Percentiles rank a stretch among this genome's conserved stretches.
Conservation (phyloP, 768 basidiomycete genomes). For the Candolleomyces eurysporus region DNA sequence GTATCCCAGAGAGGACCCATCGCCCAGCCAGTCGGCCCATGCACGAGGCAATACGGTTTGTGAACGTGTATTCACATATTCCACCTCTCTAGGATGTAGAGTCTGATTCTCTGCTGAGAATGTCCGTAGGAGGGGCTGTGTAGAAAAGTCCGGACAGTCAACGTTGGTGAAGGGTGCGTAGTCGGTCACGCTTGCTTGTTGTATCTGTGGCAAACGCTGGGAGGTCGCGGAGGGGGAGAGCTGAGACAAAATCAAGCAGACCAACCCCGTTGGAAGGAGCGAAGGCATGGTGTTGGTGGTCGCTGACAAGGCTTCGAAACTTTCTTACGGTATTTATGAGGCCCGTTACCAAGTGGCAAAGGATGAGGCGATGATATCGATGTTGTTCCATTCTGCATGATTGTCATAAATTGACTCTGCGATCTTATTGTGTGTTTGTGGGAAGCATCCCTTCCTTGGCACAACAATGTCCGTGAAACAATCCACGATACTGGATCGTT, state of each 20-base stretch:
- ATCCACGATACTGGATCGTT: no score
- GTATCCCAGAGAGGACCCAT: constrained; percentile 54
- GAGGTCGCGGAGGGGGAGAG: background rate
- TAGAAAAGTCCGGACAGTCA: constrained; percentile 50
- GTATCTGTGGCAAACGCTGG: background rate
- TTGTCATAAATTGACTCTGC: no score
- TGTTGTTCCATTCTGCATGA: no score
- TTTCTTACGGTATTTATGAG: background rate
- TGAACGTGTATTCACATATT: constrained; percentile 46
- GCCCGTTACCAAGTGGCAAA: no score
- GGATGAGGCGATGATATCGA: no score
- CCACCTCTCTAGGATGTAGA: constrained; percentile 46
- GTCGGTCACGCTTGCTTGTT: constrained; percentile 31
- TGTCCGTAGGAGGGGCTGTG: constrained; percentile 46
- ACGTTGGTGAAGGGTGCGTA: constrained; percentile 53
- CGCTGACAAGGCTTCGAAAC: background rate
- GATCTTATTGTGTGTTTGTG: no score
- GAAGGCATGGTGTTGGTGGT: background rate
- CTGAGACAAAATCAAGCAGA: background rate
- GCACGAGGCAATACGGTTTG: constrained; percentile 40
- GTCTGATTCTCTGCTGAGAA: constrained; percentile 51
- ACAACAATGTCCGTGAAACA: no score
- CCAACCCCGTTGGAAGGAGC: background rate
- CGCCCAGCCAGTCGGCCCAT: constrained; percentile 60
- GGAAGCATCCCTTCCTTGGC: no score